Percentiles rank a stretch among this genome's conserved stretches.
Evolutionary conservation across 805 yeast genomes (phyloP).

Genomic region (Hanseniaspora jakobsenii): DNA sequence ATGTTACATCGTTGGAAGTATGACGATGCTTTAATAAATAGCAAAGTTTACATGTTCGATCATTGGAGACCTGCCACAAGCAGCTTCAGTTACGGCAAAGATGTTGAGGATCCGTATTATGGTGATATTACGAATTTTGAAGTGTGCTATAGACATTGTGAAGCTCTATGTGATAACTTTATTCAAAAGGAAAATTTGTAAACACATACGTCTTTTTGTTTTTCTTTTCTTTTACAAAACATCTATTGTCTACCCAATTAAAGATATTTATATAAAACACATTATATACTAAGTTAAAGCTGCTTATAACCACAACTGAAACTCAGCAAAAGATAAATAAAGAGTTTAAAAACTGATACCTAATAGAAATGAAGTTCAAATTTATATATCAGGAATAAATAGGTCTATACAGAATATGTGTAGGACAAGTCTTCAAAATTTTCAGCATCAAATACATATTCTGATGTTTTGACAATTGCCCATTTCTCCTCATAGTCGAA

Average conservation of each 20-base stretch:
- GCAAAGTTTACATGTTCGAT: constrained; percentile 55
- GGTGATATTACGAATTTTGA: constrained; percentile 82
- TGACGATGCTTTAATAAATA: constrained; percentile 17
- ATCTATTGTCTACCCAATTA: too few species aligned
- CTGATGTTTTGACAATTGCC: not conserved
- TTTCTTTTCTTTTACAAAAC: too few species aligned
- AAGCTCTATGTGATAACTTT: constrained; percentile 64
- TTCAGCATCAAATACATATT: not conserved
- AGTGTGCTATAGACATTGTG: constrained; percentile 58
- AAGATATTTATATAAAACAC: not conserved
- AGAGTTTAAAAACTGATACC: too few species aligned
- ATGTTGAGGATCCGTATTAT: constrained; percentile 85
- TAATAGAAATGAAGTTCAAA: too few species aligned
- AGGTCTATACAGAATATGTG: not conserved
- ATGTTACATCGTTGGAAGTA: constrained; percentile 36
- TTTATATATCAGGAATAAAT: too few species aligned
- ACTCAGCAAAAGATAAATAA: too few species aligned
- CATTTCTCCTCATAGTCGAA: constrained; percentile 57
- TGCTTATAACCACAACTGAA: too few species aligned
- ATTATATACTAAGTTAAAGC: not conserved
- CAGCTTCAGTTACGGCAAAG: constrained; percentile 31
- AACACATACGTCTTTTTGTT: too few species aligned
- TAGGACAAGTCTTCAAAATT: constrained; percentile 6
- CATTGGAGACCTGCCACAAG: constrained; percentile 57
- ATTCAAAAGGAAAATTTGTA: constrained; percentile 25